Base-by-base conservation (phyloP, 2,329 filamentous ascomycete species). In the Trichoderma sp. region DNA sequence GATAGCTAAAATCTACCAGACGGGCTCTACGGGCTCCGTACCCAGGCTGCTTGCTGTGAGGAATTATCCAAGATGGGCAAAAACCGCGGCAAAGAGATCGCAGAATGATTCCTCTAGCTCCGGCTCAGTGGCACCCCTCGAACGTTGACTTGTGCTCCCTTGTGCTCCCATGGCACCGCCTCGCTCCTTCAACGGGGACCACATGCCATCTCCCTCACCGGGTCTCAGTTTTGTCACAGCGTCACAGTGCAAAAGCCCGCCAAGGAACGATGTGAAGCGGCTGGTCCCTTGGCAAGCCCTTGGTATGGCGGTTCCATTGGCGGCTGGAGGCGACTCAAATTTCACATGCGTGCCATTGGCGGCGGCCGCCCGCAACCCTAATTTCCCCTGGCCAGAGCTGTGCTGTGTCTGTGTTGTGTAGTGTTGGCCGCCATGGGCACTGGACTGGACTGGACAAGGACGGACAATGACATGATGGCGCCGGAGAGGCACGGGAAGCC, bases 271-370 rank as follows among this genome's bases (percentile, higher is more conserved):
- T 27, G n/a, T 53, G 16, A 56, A 33, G 69, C 29, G 27, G 59
- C 33, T 60, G 71, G 71, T 56, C 71, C 56, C 71, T 50, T 65
- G 60, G 60, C 71, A 38, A 16, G 11, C 71, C 45, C 69, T 72
- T 72, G 56, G 59, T 72, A 50, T 45, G 41, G 69, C 67, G 67
- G 35, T 71, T 72, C 68, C 38, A 56, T 73, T 73, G 71, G 71
- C 62, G 60, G 71, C 60, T 65, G 71, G 60, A 18, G 60, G 60
- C 31, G 21, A 65, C 29, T 24, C 71, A 64, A 73, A 73, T 73
- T 73, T 64, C 60, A 73, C 29, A 71, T 65, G 71, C 41, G 31
- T 56, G 41, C 59, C 71, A 29, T 62, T 53, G 71, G 33, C 53
- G 71, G 60, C 60, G 71, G 71, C 71, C 71, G 60, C 60, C 41